Percentiles rank a stretch among this genome's conserved stretches.
Evolutionary conservation across 495 filamentous ascomycete species (phyloP).

Genomic region (Lophiotrema nucula): DNA sequence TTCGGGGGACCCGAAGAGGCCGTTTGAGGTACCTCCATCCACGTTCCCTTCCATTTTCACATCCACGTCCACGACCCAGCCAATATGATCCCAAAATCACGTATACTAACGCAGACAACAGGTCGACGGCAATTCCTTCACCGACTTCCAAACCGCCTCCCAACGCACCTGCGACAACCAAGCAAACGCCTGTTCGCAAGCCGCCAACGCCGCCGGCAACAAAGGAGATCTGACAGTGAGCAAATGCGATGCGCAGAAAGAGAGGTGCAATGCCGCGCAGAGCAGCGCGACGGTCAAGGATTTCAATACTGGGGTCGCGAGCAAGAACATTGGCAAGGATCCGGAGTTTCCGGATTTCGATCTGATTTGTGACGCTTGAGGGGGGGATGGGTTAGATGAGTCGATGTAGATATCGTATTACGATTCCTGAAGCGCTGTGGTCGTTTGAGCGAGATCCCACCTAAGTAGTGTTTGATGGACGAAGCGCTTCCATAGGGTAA

Average conservation of each 20-base stretch:
- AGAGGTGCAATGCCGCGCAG: slow-evolving; percentile 21
- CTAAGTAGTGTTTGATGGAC: too few relatives aligned
- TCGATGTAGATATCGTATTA: too few relatives aligned
- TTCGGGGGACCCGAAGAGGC: slow-evolving; percentile 45
- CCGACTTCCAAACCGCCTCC: slow-evolving; percentile 24
- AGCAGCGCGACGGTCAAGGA: slow-evolving; percentile 14
- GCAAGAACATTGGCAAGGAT: slow-evolving; percentile 30
- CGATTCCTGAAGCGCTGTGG: too few relatives aligned
- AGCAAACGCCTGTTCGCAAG: slow-evolving; percentile 17
- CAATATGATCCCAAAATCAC: too few relatives aligned
- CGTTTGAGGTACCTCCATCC: slow-evolving; percentile 32
- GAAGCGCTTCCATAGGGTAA: too few relatives aligned
- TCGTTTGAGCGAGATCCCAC: too few relatives aligned
- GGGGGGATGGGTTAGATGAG: not conserved
- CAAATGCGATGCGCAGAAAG: slow-evolving; percentile 28
- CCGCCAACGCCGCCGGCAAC: slow-evolving; percentile 16
- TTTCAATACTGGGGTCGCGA: slow-evolving; percentile 18
- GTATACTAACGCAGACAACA: too few relatives aligned
- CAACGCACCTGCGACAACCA: slow-evolving; percentile 31
- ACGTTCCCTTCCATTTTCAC: too few relatives aligned
- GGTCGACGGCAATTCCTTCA: slow-evolving; percentile 56
- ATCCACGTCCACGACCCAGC: too few relatives aligned
- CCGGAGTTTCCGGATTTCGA: slow-evolving; percentile 35
- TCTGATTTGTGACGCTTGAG: slow-evolving; percentile 31
- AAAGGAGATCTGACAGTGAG: slow-evolving; percentile 13